Base-by-base conservation (phyloP, 768 basidiomycete genomes). In the Lactarius akahatsu region DNA sequence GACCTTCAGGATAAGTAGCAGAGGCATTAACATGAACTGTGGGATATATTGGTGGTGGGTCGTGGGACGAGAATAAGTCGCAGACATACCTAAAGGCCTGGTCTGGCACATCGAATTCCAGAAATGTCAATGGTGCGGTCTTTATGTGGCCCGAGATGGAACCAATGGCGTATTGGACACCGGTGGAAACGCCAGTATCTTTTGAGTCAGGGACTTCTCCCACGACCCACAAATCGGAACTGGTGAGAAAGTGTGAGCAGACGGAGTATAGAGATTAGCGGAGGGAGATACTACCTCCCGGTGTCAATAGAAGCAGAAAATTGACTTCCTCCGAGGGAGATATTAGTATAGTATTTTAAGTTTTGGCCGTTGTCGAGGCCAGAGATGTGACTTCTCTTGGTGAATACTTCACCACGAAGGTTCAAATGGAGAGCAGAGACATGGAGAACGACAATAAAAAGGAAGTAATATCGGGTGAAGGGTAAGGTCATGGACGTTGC, bases 191-290 rank as follows among this genome's bases (percentile, higher is more conserved):
- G 2, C 79, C 80, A 43, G 82, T 80, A 30, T 75, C 69, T 20
- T 69, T 77, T 40, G 80, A 80, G 43, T 73, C 73, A 13, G 76
- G 75, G 8, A 86, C 80, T 60, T 65, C 65, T 36, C 80, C 79
- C 11, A 82, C 80, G 6, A 89, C 81, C 82, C 85, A 88, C 9
- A 89, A 74, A 72, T 90, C 89, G 18, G 88, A 87, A 66, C 88
- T 90, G 55, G n/a, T 32, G 57, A 16, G n/a, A 34, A 32, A 64
- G 43, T 30, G 16, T 30, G 13, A 47, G 28, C 57, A 36, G 20
- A 52, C 11, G 41, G 34, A 32, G 45, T 36, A 16, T 6, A 16
- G 36, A 26, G 56, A 26, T 2, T 23, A 30, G 34, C 38, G 56
- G 16, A 34, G 23, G 9, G 2, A 7, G 16, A 5, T 7, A 75